Percentiles rank a stretch among this genome's conserved stretches.
Conservation (phyloP, 169 alveolate species). For the Plasmodium berghei region DNA sequence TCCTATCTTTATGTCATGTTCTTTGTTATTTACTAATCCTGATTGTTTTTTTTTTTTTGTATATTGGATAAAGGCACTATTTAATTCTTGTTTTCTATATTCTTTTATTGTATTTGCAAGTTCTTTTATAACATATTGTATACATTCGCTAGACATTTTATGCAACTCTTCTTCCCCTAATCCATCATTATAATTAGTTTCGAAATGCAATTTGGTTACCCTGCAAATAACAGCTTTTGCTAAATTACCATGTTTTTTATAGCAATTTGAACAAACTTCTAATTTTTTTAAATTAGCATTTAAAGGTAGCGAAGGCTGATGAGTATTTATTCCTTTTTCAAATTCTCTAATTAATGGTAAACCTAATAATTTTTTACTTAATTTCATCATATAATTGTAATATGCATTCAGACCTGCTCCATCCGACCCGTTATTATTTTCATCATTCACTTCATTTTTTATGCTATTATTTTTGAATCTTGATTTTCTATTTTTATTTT, state of each 20-base stretch:
- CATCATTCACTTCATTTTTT: not conserved
- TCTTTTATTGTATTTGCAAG: constrained; percentile 64
- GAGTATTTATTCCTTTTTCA: constrained; percentile 70
- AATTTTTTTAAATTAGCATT: constrained; percentile 60
- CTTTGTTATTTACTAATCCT: not conserved
- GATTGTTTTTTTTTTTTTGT: not conserved
- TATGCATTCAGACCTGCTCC: constrained; percentile 3
- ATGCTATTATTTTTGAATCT: not conserved
- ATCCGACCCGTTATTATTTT: not conserved
- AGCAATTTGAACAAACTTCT: constrained; percentile 62
- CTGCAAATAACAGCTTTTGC: constrained; percentile 73
- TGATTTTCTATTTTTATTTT: not conserved
- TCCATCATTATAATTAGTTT: constrained; percentile 62
- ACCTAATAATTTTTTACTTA: constrained; percentile 56
- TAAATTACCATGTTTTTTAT: constrained; percentile 55
- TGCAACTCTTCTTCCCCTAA: constrained; percentile 48
- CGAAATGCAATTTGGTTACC: constrained; percentile 72
- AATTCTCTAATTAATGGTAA: constrained; percentile 68
- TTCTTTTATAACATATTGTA: constrained; percentile 65
- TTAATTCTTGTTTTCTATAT: constrained; percentile 57
- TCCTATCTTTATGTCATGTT: constrained; percentile 3
- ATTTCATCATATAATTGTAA: constrained; percentile 65
- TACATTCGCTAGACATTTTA: constrained; percentile 65
- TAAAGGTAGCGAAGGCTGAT: constrained; percentile 66
- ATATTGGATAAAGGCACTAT: constrained; percentile 28